Conservation (phyloP, 2,329 filamentous ascomycete genomes). For the Apiospora marii region DNA sequence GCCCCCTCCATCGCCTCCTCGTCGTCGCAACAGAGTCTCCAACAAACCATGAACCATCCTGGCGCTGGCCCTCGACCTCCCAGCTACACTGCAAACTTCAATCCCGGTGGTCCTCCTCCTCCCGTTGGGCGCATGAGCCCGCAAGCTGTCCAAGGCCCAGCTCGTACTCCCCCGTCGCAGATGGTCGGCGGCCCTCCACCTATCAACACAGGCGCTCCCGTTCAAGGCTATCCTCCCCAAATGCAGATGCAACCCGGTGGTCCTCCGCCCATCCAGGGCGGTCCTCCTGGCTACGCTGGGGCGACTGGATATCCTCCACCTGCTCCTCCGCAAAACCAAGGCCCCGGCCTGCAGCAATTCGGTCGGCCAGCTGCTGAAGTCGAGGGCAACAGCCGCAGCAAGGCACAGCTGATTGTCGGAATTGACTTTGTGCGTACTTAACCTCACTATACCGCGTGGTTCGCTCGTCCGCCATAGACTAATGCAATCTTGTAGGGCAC, state of each 20-base stretch:
- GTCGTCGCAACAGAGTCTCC: conserved; percentile 56
- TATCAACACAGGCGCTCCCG: conserved; percentile 70
- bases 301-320: conserved; percentile 58
- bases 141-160: conserved; percentile 54
- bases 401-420: conserved; percentile 96
- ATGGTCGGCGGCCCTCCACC: conserved; percentile 71
- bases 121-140: conserved; percentile 62
- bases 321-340: conserved; percentile 47
- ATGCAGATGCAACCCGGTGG: conserved; percentile 46
- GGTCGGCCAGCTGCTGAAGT: conserved; percentile 72
- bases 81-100: conserved; percentile 68
- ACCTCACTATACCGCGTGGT: background rate
- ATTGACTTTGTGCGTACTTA: conserved; percentile 87
- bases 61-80: conserved; percentile 67
- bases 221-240: conserved; percentile 66
- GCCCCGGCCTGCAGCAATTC: conserved; percentile 50
- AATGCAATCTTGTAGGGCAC: conserved; percentile 17
- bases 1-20: conserved; percentile 56
- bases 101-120: conserved; percentile 54
- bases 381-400: conserved; percentile 86
- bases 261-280: conserved; percentile 52
- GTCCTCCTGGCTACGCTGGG: conserved; percentile 55
- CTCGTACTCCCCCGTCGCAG: conserved; percentile 65
- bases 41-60: conserved; percentile 66
- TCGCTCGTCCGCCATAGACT: background rate